Conservation (phyloP, 1,284 basidiomycete species). For the Apiotrichum laibachii region DNA sequence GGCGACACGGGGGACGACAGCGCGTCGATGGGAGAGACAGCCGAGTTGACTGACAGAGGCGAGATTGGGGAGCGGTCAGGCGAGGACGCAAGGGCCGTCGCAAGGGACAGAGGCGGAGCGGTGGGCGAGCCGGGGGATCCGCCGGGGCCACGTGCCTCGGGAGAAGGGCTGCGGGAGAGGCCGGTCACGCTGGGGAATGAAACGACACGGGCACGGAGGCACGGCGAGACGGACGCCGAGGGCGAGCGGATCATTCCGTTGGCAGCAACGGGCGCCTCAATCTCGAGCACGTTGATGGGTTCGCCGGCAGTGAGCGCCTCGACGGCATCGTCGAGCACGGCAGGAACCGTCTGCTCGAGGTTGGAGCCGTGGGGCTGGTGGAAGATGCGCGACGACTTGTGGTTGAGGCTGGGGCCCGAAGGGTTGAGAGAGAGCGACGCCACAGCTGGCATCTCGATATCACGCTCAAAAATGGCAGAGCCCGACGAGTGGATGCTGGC, state of each 20-base stretch:
- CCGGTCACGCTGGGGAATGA: conserved; percentile 8
- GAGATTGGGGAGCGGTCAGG: conserved; percentile 6
- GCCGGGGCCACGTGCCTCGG: conserved; percentile 5
- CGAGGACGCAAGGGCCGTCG: background rate
- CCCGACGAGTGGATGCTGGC: conserved; percentile 45
- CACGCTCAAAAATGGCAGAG: conserved; percentile 51
- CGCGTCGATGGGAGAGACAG: background rate
- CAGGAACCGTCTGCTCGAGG: conserved; percentile 47
- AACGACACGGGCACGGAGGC: conserved; percentile 20
- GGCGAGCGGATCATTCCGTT: conserved; percentile 34
- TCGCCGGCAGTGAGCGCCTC: conserved; percentile 41
- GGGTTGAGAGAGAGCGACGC: conserved; percentile 38
- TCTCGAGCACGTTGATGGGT: conserved; percentile 37
- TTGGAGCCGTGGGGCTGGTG: conserved; percentile 41
- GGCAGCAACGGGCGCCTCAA: conserved; percentile 34
- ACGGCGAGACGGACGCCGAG: conserved; percentile 29
- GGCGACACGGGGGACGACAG: background rate
- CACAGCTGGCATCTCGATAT: conserved; percentile 45
- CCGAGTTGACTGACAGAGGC: background rate
- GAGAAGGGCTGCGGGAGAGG: conserved; percentile 18
- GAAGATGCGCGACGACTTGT: conserved; percentile 41
- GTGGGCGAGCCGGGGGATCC: background rate
- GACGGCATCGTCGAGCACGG: conserved; percentile 50
- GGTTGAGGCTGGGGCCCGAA: conserved; percentile 27
- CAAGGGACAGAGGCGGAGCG: background rate